phyloP scores from a whole-genome alignment of 371 early-diverging fungal genomes.

The Rhizopus delemar region DNA sequence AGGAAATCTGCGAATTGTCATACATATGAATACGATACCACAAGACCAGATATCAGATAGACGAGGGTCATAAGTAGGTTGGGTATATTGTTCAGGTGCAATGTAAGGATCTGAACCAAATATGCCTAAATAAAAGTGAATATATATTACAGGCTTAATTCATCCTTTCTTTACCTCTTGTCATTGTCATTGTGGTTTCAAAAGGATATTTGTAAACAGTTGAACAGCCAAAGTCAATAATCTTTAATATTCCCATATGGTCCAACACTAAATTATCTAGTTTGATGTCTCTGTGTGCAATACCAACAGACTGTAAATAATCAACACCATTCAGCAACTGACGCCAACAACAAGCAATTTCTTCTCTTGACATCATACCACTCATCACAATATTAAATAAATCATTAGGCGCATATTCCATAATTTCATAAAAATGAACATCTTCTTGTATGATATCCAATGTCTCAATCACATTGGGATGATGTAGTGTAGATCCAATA shows the following conservation, averaged over 20 bases:
- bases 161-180: constrained; percentile 44
- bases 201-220: constrained; percentile 74
- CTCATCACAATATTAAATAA: constrained; percentile 67
- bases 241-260: constrained; percentile 71
- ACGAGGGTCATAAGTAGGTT: constrained; percentile 51
- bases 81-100: constrained; percentile 59
- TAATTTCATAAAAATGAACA: constrained; percentile 62
- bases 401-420: constrained; percentile 78
- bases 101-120: constrained; percentile 59
- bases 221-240: constrained; percentile 89
- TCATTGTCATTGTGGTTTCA: constrained; percentile 50
- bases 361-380: constrained; percentile 61
- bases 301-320: constrained; percentile 70
- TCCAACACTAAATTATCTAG: constrained; percentile 77
- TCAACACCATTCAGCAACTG: constrained; percentile 74
- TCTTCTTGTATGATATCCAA: constrained; percentile 72
- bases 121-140: constrained; percentile 16
- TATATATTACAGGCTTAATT: neutral
- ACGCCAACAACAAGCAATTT: constrained; percentile 65
- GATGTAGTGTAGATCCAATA: constrained; percentile 74
- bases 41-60: constrained; percentile 60
- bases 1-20: constrained; percentile 69
- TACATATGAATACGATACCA: constrained; percentile 62
- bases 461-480: constrained; percentile 84
- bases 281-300: constrained; percentile 83